A percentile compares a stretch with the other conserved stretches of the same genome.
Conservation (phyloP, 1,284 basidiomycete species). For the Tilletia walkeri region DNA sequence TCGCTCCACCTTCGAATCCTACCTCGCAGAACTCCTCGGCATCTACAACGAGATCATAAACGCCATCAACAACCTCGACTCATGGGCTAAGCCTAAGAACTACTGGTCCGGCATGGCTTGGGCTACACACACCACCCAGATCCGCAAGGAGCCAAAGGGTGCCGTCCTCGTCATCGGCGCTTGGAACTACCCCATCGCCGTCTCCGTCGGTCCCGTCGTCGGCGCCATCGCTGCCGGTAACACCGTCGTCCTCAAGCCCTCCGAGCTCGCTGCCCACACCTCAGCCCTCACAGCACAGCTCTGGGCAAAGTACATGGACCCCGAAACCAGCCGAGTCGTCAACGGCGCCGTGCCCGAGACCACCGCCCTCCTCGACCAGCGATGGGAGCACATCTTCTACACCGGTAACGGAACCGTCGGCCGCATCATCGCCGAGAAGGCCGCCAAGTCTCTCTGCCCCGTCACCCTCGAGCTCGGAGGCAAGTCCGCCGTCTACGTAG, state of each 20-base stretch:
- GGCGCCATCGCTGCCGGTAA: conserved; percentile 58
- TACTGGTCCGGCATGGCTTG: conserved; percentile 51
- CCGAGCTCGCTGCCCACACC: conserved; percentile 71
- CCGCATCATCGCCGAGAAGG: conserved; percentile 74
- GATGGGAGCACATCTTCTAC: conserved; percentile 72
- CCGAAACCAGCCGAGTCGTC: conserved; percentile 69
- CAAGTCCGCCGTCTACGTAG: conserved; percentile 79
- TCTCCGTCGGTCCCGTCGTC: conserved; percentile 56
- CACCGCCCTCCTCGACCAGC: conserved; percentile 73
- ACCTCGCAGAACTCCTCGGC: conserved; percentile 52
- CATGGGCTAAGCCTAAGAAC: conserved; percentile 54
- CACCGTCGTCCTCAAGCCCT: conserved; percentile 63
- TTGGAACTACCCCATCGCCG: conserved; percentile 52
- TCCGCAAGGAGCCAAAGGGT: conserved; percentile 57
- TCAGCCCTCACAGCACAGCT: conserved; percentile 72
- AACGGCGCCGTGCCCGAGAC: conserved; percentile 75
- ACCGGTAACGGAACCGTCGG: conserved; percentile 70
- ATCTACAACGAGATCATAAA: conserved; percentile 64
- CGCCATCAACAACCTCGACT: conserved; percentile 67
- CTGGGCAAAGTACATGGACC: conserved; percentile 76
- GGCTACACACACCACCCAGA: conserved; percentile 48
- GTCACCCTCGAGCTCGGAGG: conserved; percentile 75
- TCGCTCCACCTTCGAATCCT: conserved; percentile 57
- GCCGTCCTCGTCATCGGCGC: conserved; percentile 59
- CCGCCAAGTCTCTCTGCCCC: conserved; percentile 81